phyloP scores from a whole-genome alignment of 2,329 filamentous ascomycete species.

The Aspergillus jensenii region DNA sequence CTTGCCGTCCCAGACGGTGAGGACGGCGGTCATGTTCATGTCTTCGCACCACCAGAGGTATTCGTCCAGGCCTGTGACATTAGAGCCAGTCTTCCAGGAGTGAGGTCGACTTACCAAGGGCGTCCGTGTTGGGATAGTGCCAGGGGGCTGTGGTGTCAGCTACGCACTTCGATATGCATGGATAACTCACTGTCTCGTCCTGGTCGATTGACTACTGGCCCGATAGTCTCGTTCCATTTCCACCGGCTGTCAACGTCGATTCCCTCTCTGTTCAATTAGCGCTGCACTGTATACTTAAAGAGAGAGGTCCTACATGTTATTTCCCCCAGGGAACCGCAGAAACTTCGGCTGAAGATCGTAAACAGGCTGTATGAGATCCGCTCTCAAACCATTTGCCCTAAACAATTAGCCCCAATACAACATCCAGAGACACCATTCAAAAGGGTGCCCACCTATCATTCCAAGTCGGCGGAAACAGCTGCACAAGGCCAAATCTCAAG shows the following conservation, averaged over 20 bases:
- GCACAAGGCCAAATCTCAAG: constrained; percentile 27
- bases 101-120: constrained; percentile 49
- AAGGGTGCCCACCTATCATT: constrained; percentile 14
- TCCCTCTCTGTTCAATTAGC: constrained; percentile 23
- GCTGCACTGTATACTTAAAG: neutral
- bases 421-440: neutral
- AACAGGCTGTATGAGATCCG: constrained; percentile 56
- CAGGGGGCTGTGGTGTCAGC: constrained; percentile 43
- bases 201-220: constrained; percentile 45
- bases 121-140: constrained; percentile 63
- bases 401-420: neutral
- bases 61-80: constrained; percentile 45
- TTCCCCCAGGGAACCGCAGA: constrained; percentile 65
- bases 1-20: constrained; percentile 60
- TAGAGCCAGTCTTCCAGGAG: neutral
- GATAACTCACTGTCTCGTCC: constrained; percentile 47
- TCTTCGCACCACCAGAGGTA: constrained; percentile 64
- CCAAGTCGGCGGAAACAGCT: constrained; percentile 29
- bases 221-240: constrained; percentile 47
- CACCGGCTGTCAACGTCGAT: constrained; percentile 30
- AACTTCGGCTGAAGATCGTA: constrained; percentile 57
- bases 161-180: neutral
- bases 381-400: constrained; percentile 55
- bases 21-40: constrained; percentile 55
- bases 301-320: constrained; percentile 51